phyloP scores from a whole-genome alignment of 1,284 basidiomycete species.

The Ceratobasidium sp. region DNA sequence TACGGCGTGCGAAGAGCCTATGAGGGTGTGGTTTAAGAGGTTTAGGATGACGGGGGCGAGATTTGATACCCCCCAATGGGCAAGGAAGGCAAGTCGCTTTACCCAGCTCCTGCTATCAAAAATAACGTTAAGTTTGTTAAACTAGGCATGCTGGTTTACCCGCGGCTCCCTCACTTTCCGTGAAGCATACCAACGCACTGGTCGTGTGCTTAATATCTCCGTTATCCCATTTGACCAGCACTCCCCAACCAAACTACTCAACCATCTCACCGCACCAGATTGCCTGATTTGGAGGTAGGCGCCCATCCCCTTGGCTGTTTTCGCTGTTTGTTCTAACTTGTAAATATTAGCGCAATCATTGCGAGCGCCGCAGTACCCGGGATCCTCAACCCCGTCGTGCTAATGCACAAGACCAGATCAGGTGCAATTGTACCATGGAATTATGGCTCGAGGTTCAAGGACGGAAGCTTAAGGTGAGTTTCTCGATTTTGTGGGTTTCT shows the following conservation, averaged over 20 bases:
- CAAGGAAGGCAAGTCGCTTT: constrained; percentile 75
- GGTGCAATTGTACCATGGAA: constrained; percentile 93
- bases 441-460: constrained; percentile 93
- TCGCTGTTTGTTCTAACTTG: constrained; percentile 60
- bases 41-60: constrained; percentile 91
- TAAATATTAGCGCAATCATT: constrained; percentile 79
- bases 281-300: constrained; percentile 69
- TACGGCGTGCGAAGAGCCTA: constrained; percentile 91
- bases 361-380: constrained; percentile 89
- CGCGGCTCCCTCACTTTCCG: constrained; percentile 95
- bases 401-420: constrained; percentile 92
- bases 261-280: constrained; percentile 96
- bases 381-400: constrained; percentile 87
- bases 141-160: constrained; percentile 85
- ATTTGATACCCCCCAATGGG: constrained; percentile 95
- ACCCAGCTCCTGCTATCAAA: constrained; percentile 32
- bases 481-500: no score
- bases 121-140: constrained; percentile 54
- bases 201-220: constrained; percentile 93
- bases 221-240: constrained; percentile 96
- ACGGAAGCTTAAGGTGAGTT: constrained; percentile 87
- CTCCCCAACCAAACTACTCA: constrained; percentile 95
- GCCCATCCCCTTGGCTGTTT: constrained; percentile 55
- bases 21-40: constrained; percentile 83
- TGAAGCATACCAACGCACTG: constrained; percentile 94